These are phyloP conservation scores for Bisporella sp. DNA, from an alignment of 2,329 filamentous ascomycete species.

Conservation along the genomic window DNA sequence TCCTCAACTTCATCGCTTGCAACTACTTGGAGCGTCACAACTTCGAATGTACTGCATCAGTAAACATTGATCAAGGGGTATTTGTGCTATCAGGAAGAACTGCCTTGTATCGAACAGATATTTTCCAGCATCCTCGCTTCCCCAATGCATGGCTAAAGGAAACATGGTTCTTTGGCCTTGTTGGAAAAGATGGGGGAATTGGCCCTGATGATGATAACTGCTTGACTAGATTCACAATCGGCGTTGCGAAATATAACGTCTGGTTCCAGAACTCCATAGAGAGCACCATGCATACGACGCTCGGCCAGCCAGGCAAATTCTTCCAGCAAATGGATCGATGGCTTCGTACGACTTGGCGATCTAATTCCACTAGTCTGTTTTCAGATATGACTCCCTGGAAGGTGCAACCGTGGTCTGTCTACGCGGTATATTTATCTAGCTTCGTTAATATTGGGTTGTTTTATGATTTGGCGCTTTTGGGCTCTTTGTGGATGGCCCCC, in stretches of 20 bases:
- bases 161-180: constrained; percentile 40
- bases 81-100: constrained; percentile 54
- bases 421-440: constrained; percentile 47
- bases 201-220: constrained; percentile 57
- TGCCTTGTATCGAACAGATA: constrained; percentile 40
- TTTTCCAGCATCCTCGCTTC: constrained; percentile 40
- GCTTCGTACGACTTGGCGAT: constrained; percentile 51
- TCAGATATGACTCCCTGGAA: constrained; percentile 32
- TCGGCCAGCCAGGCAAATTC: constrained; percentile 46
- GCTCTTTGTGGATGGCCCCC: too few relatives aligned
- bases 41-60: constrained; percentile 50
- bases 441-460: constrained; percentile 50
- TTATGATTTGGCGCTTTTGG: constrained; percentile 33
- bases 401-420: constrained; percentile 43
- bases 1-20: constrained; percentile 47
- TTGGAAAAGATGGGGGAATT: constrained; percentile 32
- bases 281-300: constrained; percentile 42
- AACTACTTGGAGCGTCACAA: constrained; percentile 56
- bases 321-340: constrained; percentile 46
- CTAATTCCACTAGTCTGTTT: constrained; percentile 43
- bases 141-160: constrained; percentile 40
- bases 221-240: constrained; percentile 46
- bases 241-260: constrained; percentile 42
- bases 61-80: constrained; percentile 49
- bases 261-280: constrained; percentile 43